Percentiles rank a stretch among this genome's conserved stretches.
Evolutionary conservation across 139 green algal genomes (phyloP).

Genomic region (Tetraselmis chui): DNA sequence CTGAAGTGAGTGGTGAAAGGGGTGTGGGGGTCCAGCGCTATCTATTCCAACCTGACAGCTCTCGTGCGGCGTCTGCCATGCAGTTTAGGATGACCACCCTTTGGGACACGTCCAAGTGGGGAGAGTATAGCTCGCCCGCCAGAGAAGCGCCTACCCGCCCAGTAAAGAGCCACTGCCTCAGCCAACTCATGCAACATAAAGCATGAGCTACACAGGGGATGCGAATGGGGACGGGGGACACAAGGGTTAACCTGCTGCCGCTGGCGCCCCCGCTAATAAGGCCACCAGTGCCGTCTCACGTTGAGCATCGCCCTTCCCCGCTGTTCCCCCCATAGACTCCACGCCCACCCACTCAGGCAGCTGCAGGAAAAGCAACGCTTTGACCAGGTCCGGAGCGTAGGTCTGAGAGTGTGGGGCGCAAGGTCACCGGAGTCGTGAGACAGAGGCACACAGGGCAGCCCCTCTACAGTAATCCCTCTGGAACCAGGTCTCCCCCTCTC

Average conservation of each 20-base stretch:
- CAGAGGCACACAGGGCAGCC: not conserved
- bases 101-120: constrained; percentile 2
- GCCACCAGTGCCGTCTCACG: not conserved
- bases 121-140: not conserved
- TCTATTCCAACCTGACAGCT: constrained; percentile 6
- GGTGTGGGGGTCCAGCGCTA: no score
- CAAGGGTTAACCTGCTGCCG: not conserved
- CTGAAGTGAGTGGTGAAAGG: no score
- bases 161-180: no score
- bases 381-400: not conserved
- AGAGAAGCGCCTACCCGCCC: not conserved
- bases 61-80: not conserved
- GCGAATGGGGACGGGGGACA: no score
- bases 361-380: not conserved
- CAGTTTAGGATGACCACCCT: not conserved
- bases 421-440: no score
- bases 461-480: no score
- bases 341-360: not conserved
- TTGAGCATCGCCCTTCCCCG: not conserved
- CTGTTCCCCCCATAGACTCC: not conserved
- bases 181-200: no score
- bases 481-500: no score
- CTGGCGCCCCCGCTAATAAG: not conserved
- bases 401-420: no score
- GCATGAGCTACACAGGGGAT: no score